Conservation (phyloP, 202 grass and related monocot species). For the Setaria viridis region DNA sequence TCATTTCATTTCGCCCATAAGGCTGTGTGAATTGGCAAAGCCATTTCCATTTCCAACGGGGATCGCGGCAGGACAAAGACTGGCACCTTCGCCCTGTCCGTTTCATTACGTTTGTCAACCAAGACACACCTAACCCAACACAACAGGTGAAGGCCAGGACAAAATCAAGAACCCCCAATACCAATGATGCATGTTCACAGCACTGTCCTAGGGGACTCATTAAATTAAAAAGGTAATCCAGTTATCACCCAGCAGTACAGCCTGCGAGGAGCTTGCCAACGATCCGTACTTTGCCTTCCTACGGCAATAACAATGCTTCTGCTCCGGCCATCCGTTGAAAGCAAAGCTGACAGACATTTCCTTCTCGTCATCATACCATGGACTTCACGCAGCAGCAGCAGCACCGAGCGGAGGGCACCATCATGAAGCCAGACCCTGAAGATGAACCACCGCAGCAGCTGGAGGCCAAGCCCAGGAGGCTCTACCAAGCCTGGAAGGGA, state of each 20-base stretch:
- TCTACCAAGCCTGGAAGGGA: constrained; percentile 72
- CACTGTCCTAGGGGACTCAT: constrained; percentile 19
- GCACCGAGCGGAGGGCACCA: not conserved
- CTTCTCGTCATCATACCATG: constrained; percentile 19
- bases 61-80: not conserved
- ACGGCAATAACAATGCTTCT: constrained; percentile 44
- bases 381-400: constrained; percentile 13
- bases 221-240: constrained; percentile 29
- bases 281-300: not conserved
- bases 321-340: constrained; percentile 1
- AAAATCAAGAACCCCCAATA: not conserved
- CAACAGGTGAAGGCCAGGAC: not conserved
- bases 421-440: constrained; percentile 10
- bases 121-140: constrained; percentile 5
- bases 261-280: not conserved
- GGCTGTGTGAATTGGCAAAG: not conserved
- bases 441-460: not conserved
- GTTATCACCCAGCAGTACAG: not conserved
- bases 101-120: constrained; percentile 39
- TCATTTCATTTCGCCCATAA: not conserved
- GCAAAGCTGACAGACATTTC: not conserved
- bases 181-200: not conserved
- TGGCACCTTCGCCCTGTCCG: not conserved
- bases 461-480: constrained; percentile 39
- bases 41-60: not conserved